These are phyloP conservation scores for Tremellales sp. DNA, from an alignment of 1,284 basidiomycete species.

Conservation along the genomic window DNA sequence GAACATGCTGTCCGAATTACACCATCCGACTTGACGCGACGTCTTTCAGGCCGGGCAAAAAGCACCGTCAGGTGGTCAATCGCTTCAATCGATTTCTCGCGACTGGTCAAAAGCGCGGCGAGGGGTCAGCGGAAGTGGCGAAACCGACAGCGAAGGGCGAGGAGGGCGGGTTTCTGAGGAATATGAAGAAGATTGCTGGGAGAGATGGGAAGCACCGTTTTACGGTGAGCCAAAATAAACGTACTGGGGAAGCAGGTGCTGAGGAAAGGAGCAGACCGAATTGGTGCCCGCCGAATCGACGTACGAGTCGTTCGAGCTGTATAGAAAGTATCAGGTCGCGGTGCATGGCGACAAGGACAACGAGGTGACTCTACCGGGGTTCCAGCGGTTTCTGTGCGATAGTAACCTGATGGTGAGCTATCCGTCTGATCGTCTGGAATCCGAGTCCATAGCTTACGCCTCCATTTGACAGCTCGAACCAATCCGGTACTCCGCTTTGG, in stretches of 20 bases:
- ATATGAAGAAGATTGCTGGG: slow-evolving; percentile 24
- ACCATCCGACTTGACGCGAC: slow-evolving; percentile 80
- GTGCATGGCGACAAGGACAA: slow-evolving; percentile 65
- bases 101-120: slow-evolving; percentile 18
- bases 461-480: too few species aligned
- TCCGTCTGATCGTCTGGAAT: too few species aligned
- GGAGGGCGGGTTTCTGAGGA: slow-evolving; percentile 8
- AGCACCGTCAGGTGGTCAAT: slow-evolving; percentile 65
- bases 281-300: slow-evolving; percentile 72
- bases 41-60: slow-evolving; percentile 69
- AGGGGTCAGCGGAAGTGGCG: slow-evolving; percentile 21
- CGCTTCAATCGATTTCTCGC: slow-evolving; percentile 64
- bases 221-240: slow-evolving; percentile 19
- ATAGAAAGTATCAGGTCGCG: slow-evolving; percentile 66
- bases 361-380: slow-evolving; percentile 56
- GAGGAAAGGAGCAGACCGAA: slow-evolving; percentile 55
- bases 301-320: slow-evolving; percentile 74
- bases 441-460: too few species aligned
- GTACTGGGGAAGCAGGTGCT: not conserved
- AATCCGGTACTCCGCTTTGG: too few species aligned
- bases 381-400: slow-evolving; percentile 73
- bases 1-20: slow-evolving; percentile 87
- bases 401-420: slow-evolving; percentile 64
- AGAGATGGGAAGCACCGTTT: slow-evolving; percentile 24
- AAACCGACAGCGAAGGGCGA: slow-evolving; percentile 36